Percentiles rank a stretch among this genome's conserved stretches.
phyloP scores from a whole-genome alignment of 768 basidiomycete genomes.

The Termitomyces titanicus region DNA sequence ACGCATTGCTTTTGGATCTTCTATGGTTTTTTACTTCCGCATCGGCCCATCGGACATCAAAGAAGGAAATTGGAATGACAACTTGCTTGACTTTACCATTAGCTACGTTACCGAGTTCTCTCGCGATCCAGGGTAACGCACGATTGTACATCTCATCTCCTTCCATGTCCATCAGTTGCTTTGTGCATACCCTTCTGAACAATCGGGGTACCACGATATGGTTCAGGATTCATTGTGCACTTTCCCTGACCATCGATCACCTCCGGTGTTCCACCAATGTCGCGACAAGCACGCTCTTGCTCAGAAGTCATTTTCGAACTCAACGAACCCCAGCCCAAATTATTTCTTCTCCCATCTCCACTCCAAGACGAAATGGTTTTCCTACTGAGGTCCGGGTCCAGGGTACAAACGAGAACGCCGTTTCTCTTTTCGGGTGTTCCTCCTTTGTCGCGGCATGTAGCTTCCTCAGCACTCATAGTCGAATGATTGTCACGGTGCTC shows the following conservation, averaged over 20 bases:
- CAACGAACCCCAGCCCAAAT: neutral
- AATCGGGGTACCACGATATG: neutral
- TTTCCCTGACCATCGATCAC: neutral
- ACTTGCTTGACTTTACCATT: too few relatives aligned
- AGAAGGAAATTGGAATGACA: too few relatives aligned
- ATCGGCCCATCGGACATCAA: neutral
- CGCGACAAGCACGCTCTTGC: neutral
- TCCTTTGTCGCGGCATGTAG: neutral
- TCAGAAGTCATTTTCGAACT: neutral
- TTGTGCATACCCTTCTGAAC: neutral
- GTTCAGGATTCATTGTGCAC: neutral
- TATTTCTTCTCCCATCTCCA: neutral
- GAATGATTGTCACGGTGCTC: neutral
- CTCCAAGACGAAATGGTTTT: neutral
- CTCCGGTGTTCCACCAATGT: neutral
- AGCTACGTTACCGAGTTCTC: too few relatives aligned
- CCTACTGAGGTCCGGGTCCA: neutral
- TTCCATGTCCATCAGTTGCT: neutral
- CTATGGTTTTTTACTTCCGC: neutral
- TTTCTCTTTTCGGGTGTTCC: constrained; percentile 3
- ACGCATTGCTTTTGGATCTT: too few relatives aligned
- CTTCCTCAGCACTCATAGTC: neutral
- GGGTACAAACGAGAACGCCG: constrained; percentile 1
- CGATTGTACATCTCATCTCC: neutral
- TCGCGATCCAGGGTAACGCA: neutral